Evolutionary conservation across 345 rosid species (phyloP).

Genomic region (Aquilaria sinensis): DNA sequence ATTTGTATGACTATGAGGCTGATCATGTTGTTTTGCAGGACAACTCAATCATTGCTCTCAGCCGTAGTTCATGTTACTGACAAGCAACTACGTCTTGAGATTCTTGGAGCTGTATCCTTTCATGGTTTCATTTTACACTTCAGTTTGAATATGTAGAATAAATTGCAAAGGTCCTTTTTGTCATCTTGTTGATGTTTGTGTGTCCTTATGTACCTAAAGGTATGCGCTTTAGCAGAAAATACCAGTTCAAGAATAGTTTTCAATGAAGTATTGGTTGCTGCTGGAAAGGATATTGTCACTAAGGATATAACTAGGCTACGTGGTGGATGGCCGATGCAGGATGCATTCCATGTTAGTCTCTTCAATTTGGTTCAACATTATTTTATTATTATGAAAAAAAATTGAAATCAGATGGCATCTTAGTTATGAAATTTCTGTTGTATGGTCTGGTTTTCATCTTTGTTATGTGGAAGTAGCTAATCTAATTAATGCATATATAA

Average conservation of each 20-base stretch:
- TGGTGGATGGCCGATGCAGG: constrained; percentile 99
- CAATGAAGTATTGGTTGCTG: constrained; percentile 73
- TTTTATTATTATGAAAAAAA: background rate
- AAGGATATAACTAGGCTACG: constrained; percentile 95
- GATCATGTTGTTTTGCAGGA: constrained; percentile 40
- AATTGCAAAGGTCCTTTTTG: background rate
- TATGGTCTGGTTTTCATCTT: constrained; percentile 3
- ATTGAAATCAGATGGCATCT: background rate
- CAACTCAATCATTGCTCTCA: constrained; percentile 81
- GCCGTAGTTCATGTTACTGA: constrained; percentile 86
- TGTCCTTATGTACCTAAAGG: constrained; percentile 54
- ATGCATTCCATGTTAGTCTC: constrained; percentile 77
- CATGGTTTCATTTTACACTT: background rate
- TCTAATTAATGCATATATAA: background rate
- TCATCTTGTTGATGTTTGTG: background rate
- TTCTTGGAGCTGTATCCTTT: constrained; percentile 86
- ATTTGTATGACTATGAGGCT: background rate
- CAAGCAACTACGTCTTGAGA: constrained; percentile 81
- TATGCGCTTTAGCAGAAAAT: constrained; percentile 76
- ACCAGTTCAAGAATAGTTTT: constrained; percentile 71
- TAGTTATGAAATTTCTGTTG: background rate
- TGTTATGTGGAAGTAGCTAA: background rate
- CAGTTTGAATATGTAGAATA: constrained; percentile 12
- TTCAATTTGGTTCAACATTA: background rate
- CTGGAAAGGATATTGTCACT: constrained; percentile 84